Conservation (phyloP, 2,329 filamentous ascomycete genomes). For the Sporothrix phasma region DNA sequence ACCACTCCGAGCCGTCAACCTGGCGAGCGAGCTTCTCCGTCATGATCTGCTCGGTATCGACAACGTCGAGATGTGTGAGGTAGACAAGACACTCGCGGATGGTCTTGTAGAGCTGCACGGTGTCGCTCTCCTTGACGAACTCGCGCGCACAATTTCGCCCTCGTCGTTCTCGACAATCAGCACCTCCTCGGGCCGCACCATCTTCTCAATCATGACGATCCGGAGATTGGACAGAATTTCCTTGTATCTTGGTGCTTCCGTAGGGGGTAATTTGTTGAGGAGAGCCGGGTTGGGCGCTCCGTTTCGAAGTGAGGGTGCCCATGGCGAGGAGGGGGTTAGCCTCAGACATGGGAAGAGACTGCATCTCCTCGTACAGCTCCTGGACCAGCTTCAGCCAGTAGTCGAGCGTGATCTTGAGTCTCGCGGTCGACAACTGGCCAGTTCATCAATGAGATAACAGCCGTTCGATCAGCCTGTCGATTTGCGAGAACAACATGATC, state of each 20-base stretch:
- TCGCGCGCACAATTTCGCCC: slow-evolving; percentile 96
- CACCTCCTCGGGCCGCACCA: slow-evolving; percentile 98
- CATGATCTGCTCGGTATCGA: slow-evolving; percentile 98
- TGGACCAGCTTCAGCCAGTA: slow-evolving; percentile 99
- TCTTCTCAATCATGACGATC: slow-evolving; percentile 99
- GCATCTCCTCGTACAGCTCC: slow-evolving; percentile 98
- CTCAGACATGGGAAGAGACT: slow-evolving; percentile 85
- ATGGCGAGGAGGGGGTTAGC: slow-evolving; percentile 77
- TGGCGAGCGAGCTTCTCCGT: slow-evolving; percentile 94
- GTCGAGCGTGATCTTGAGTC: slow-evolving; percentile 98
- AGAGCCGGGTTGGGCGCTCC: slow-evolving; percentile 77
- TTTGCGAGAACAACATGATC: slow-evolving; percentile 99
- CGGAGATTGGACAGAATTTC: slow-evolving; percentile 89
- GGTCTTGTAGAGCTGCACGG: slow-evolving; percentile 98
- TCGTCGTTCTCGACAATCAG: slow-evolving; percentile 99
- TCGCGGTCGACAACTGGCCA: slow-evolving; percentile 93
- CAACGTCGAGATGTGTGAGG: slow-evolving; percentile 90
- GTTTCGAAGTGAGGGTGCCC: slow-evolving; percentile 62
- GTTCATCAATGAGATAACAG: slow-evolving; percentile 99
- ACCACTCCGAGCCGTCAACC: slow-evolving; percentile 94
- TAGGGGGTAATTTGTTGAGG: slow-evolving; percentile 82
- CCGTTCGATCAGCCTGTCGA: slow-evolving; percentile 81
- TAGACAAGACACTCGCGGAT: slow-evolving; percentile 96
- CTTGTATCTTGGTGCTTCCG: slow-evolving; percentile 96
- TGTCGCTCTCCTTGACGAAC: slow-evolving; percentile 98